phyloP scores from a whole-genome alignment of 2,329 filamentous ascomycete species.

The Talaromyces sp. region DNA sequence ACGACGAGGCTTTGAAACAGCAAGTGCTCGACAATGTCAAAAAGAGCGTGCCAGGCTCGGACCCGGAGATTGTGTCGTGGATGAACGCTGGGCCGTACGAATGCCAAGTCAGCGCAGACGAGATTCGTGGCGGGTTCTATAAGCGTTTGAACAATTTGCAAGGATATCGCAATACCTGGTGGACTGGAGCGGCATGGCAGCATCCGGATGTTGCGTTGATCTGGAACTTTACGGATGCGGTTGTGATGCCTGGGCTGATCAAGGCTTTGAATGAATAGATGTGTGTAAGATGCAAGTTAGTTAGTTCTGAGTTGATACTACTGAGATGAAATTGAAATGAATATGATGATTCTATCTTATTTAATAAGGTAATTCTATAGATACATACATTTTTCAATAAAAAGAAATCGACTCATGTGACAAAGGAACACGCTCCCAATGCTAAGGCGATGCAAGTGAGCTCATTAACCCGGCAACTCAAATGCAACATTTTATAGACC shows the following conservation, averaged over 20 bases:
- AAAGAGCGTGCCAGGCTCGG: neutral
- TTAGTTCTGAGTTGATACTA: neutral
- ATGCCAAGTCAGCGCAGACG: constrained; percentile 22
- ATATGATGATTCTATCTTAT: neutral
- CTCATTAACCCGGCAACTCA: neutral
- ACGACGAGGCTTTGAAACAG: neutral
- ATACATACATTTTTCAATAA: neutral
- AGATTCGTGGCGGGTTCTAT: constrained; percentile 38
- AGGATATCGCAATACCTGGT: constrained; percentile 41
- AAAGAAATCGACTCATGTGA: neutral
- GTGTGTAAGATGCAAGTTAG: neutral
- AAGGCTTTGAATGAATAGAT: neutral
- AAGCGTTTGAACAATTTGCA: constrained; percentile 38
- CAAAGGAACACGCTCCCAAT: neutral
- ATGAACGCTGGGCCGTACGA: neutral
- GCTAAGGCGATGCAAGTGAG: neutral
- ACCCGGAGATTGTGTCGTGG: neutral
- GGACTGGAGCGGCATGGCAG: constrained; percentile 37
- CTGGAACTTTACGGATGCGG: constrained; percentile 15
- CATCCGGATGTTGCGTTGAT: constrained; percentile 16
- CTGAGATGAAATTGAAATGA: neutral
- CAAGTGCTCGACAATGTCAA: neutral
- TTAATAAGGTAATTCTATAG: neutral
- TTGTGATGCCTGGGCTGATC: neutral
- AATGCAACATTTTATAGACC: neutral